Percentiles rank a stretch among this genome's conserved stretches.
Evolutionary conservation across 495 filamentous ascomycete species (phyloP).

Genomic region (Trichoderma erinaceum): DNA sequence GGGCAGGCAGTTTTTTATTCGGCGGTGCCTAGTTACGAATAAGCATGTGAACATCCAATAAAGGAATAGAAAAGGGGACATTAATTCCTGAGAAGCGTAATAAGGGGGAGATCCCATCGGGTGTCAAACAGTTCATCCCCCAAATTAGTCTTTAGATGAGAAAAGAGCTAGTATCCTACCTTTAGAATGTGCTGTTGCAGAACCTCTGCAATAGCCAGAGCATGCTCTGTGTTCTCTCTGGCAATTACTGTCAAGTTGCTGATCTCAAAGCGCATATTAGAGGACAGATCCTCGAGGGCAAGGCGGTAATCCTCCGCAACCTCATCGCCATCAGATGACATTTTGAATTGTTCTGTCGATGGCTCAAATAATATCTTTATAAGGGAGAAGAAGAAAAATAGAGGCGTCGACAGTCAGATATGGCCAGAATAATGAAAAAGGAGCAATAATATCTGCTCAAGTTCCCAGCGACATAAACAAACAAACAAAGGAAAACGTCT

Average conservation of each 20-base stretch:
- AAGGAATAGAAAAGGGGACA: not conserved
- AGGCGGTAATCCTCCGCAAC: constrained; percentile 92
- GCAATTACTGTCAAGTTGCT: constrained; percentile 93
- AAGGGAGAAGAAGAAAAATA: not conserved
- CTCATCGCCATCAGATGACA: constrained; percentile 72
- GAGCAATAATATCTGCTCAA: not conserved
- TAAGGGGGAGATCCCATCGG: not conserved
- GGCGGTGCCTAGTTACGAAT: constrained; percentile 62
- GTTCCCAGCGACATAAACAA: not conserved
- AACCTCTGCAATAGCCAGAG: constrained; percentile 79
- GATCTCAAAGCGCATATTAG: constrained; percentile 88
- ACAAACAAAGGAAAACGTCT: constrained; percentile 3
- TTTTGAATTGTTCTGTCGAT: constrained; percentile 32
- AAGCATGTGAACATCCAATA: constrained; percentile 19
- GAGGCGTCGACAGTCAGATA: not conserved
- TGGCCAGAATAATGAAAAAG: not conserved
- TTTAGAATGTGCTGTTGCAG: constrained; percentile 87
- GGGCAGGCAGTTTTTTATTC: constrained; percentile 76
- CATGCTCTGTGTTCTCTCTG: constrained; percentile 92
- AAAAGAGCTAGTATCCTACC: constrained; percentile 55
- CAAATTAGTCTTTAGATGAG: too few relatives aligned
- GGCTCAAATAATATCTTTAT: not conserved
- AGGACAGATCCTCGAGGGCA: constrained; percentile 82
- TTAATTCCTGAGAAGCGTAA: not conserved
- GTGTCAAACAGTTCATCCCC: not conserved